Conservation (phyloP, 2,329 filamentous ascomycete genomes). For the Sphaerulina vaccinii region DNA sequence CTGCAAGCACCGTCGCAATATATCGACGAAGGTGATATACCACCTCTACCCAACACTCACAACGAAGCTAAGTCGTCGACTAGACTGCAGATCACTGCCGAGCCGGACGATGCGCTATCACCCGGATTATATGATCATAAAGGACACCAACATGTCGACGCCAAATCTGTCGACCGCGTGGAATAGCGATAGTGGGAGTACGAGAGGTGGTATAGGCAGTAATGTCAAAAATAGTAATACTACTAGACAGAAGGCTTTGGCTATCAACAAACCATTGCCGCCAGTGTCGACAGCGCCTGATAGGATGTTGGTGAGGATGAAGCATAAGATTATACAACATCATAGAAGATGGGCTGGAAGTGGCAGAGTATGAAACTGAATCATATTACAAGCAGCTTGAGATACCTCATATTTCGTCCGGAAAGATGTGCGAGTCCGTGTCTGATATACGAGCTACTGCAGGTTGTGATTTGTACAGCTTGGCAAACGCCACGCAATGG, state of each 20-base stretch:
- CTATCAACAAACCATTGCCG: slow-evolving; percentile 1
- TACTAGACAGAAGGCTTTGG: neutral
- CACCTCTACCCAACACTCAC: neutral
- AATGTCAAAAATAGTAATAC: neutral
- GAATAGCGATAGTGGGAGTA: neutral
- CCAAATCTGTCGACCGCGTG: neutral
- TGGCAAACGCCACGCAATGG: too few relatives aligned
- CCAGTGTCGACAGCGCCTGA: slow-evolving; percentile 7
- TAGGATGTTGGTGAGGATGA: slow-evolving; percentile 1
- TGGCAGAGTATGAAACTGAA: neutral
- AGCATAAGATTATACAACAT: slow-evolving; percentile 4
- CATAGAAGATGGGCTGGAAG: slow-evolving; percentile 3
- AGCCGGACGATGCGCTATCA: neutral
- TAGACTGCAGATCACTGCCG: slow-evolving; percentile 1
- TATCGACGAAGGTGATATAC: slow-evolving; percentile 1
- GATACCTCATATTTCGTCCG: too few relatives aligned
- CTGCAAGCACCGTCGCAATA: neutral
- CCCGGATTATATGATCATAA: neutral
- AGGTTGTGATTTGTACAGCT: too few relatives aligned
- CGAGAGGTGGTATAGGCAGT: too few relatives aligned
- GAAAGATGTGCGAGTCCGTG: too few relatives aligned
- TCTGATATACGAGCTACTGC: too few relatives aligned
- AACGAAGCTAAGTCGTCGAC: neutral
- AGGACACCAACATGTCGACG: neutral
- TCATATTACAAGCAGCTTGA: too few relatives aligned